Conservation (phyloP, 108 stramenopile genomes). For the Pelagomonas calceolata region DNA sequence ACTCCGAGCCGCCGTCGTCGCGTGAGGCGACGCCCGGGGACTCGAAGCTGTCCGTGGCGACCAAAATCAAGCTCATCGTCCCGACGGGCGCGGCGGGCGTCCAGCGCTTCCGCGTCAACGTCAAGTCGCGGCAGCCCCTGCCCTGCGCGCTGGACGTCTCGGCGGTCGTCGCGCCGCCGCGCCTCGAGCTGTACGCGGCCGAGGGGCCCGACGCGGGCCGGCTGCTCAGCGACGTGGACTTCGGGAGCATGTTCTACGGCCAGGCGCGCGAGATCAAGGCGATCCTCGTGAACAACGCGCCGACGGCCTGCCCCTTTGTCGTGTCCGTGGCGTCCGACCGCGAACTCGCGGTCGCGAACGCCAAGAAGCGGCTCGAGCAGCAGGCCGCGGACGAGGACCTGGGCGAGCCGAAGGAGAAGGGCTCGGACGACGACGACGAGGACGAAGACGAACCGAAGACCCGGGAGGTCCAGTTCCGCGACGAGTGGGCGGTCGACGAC, state of each 20-base stretch:
- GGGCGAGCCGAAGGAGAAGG: neutral
- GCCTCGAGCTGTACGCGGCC: constrained; percentile 8
- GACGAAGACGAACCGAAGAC: constrained; percentile 1
- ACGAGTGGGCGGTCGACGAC: constrained; percentile 1
- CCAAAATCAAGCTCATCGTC: neutral
- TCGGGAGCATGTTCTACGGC: constrained; percentile 23
- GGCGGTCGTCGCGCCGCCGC: constrained; percentile 16
- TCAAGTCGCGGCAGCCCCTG: neutral
- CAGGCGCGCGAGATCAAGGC: neutral
- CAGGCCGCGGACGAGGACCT: neutral
- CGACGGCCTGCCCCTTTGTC: constrained; percentile 12
- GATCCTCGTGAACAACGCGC: constrained; percentile 29
- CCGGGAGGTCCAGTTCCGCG: no score
- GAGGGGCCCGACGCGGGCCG: neutral
- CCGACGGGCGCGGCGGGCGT: neutral
- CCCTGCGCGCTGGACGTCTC: constrained; percentile 12
- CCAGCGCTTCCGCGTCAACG: constrained; percentile 6
- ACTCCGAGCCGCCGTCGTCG: neutral
- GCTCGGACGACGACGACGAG: neutral
- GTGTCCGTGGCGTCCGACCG: constrained; percentile 11
- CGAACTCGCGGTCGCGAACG: constrained; percentile 3
- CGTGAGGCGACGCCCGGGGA: neutral
- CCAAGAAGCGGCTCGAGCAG: no score
- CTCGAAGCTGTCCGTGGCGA: no score
- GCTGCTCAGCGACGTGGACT: neutral